Percentiles rank a stretch among this genome's conserved stretches.
phyloP scores from a whole-genome alignment of 1,284 basidiomycete species.

The Rugosomyces carneus region DNA sequence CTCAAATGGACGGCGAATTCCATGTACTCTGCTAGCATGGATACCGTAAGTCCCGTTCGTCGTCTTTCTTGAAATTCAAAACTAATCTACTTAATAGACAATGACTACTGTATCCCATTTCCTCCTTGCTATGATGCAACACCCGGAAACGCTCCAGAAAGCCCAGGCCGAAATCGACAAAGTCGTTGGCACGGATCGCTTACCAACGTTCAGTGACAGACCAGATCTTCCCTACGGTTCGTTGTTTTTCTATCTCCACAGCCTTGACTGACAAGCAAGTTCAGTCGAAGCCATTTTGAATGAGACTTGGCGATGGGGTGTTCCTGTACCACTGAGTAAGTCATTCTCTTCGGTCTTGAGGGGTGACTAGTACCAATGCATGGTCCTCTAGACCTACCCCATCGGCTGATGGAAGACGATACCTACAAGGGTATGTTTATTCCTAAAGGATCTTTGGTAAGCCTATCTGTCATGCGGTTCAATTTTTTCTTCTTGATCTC shows the following conservation, averaged over 20 bases:
- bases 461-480: constrained; percentile 18
- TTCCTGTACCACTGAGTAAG: constrained; percentile 47
- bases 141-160: constrained; percentile 42
- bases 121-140: constrained; percentile 51
- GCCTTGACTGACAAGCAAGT: not conserved
- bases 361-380: constrained; percentile 7
- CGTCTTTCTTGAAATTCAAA: not conserved
- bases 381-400: constrained; percentile 34
- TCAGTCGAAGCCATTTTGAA: constrained; percentile 38
- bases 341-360: constrained; percentile 6
- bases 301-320: constrained; percentile 46
- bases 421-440: constrained; percentile 39
- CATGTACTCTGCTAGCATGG: constrained; percentile 61
- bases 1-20: constrained; percentile 69
- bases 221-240: constrained; percentile 39
- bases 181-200: constrained; percentile 40
- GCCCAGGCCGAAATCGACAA: constrained; percentile 55
- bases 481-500: not conserved
- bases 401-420: constrained; percentile 43
- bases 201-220: constrained; percentile 49
- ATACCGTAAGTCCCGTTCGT: constrained; percentile 41
- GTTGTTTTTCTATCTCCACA: constrained; percentile 10
- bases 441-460: constrained; percentile 36
- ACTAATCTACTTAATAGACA: constrained; percentile 28
- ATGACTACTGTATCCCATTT: constrained; percentile 46